Percentiles rank a stretch among this genome's conserved stretches.
phyloP scores from a whole-genome alignment of 352 stramenopile genomes.

The Phytophthora sp. region DNA sequence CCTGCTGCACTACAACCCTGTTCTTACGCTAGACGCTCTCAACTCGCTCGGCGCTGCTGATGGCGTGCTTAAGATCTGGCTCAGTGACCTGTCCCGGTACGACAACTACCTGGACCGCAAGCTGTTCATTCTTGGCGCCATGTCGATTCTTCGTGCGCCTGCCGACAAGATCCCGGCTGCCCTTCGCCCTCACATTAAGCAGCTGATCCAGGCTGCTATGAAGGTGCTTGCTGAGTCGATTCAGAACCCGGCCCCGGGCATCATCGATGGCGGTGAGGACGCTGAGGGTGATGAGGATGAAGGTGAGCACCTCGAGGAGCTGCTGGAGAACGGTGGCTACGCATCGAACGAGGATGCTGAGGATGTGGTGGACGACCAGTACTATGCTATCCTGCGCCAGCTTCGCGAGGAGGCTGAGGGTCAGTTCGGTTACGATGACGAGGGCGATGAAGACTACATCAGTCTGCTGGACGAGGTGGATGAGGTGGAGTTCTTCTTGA shows the following conservation, averaged over 20 bases:
- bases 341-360: conserved; percentile 89
- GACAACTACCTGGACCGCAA: conserved; percentile 91
- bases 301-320: conserved; percentile 77
- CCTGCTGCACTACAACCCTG: conserved; percentile 95
- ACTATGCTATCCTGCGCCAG: conserved; percentile 94
- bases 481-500: conserved; percentile 92
- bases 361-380: conserved; percentile 94
- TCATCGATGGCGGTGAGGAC: conserved; percentile 70
- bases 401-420: conserved; percentile 88
- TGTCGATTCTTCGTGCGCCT: conserved; percentile 91
- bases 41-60: conserved; percentile 89
- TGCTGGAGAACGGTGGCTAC: conserved; percentile 93
- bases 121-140: conserved; percentile 92
- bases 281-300: conserved; percentile 57
- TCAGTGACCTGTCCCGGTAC: conserved; percentile 85
- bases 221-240: conserved; percentile 87
- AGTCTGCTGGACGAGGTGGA: conserved; percentile 94
- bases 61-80: conserved; percentile 92
- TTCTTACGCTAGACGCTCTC: conserved; percentile 87
- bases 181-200: conserved; percentile 88
- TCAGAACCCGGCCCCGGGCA: conserved; percentile 59
- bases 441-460: conserved; percentile 94
- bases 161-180: conserved; percentile 81
- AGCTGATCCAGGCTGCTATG: conserved; percentile 85
- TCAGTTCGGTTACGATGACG: conserved; percentile 75